Evolutionary conservation across 1,284 basidiomycete genomes (phyloP).

Genomic region (Tetrapyrgos nigripes): DNA sequence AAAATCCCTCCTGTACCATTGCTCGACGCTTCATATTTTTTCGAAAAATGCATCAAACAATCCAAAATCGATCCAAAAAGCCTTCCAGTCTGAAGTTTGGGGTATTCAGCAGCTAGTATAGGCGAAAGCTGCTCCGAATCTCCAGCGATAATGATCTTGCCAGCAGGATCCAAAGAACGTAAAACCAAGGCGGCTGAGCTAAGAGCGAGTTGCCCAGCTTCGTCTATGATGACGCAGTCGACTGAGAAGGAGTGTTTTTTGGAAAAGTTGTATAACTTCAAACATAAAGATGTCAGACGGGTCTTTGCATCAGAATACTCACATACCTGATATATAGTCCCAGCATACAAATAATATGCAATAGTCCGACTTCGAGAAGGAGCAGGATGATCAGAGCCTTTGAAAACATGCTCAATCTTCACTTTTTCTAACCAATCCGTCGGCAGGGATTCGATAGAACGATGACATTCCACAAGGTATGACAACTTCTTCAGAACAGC

Average conservation of each 20-base stretch:
- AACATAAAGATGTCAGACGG: background rate
- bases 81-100: conserved; percentile 40
- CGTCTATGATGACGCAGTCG: conserved; percentile 52
- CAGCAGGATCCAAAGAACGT: conserved; percentile 41
- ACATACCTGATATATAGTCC: conserved; percentile 53
- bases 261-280: conserved; percentile 51
- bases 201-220: conserved; percentile 56
- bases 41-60: conserved; percentile 41
- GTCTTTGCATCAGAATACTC: background rate
- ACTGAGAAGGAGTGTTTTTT: conserved; percentile 44
- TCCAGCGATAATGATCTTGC: conserved; percentile 53
- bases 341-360: conserved; percentile 49
- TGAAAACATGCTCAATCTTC: conserved; percentile 44
- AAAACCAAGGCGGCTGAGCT: conserved; percentile 50
- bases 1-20: conserved; percentile 15
- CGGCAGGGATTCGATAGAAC: conserved; percentile 40
- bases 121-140: conserved; percentile 58
- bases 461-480: conserved; percentile 43
- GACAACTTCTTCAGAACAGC: conserved; percentile 48
- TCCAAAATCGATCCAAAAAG: conserved; percentile 57
- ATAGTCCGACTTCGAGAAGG: conserved; percentile 26
- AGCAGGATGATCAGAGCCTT: conserved; percentile 43
- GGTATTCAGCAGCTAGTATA: conserved; percentile 52
- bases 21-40: conserved; percentile 25
- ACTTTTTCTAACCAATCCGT: conserved; percentile 47